phyloP scores from a whole-genome alignment of 129 eudicot genomes.

The Escallonia herrerae region DNA sequence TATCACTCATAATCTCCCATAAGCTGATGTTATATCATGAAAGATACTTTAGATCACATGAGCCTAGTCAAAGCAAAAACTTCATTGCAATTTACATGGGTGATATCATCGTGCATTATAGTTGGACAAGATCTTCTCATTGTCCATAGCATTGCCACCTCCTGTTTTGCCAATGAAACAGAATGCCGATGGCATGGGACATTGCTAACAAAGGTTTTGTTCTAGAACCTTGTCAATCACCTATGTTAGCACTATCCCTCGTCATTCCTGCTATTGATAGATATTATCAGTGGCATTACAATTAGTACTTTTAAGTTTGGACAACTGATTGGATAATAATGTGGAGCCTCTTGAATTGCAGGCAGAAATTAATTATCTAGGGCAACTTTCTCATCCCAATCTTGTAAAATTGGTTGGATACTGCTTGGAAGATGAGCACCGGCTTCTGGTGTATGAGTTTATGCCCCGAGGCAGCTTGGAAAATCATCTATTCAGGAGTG shows the following conservation, averaged over 20 bases:
- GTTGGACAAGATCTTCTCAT: too few relatives aligned
- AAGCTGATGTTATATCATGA: too few relatives aligned
- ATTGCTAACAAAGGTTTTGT: not conserved
- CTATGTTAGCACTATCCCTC: too few relatives aligned
- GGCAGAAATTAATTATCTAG: slow-evolving; percentile 33
- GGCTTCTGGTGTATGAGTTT: slow-evolving; percentile 40
- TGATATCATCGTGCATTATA: too few relatives aligned
- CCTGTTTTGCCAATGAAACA: too few relatives aligned
- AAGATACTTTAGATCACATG: too few relatives aligned
- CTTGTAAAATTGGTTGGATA: slow-evolving; percentile 37
- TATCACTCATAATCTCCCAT: too few relatives aligned
- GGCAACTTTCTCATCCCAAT: slow-evolving; percentile 33
- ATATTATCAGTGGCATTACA: not conserved
- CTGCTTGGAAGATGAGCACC: slow-evolving; percentile 37
- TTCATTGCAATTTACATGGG: not conserved
- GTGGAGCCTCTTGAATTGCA: slow-evolving; percentile 3
- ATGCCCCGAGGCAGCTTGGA: slow-evolving; percentile 45
- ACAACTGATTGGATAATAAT: slow-evolving; percentile 3
- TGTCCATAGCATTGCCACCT: too few relatives aligned
- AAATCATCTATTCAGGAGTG: slow-evolving; percentile 44
- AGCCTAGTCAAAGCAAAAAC: not conserved
- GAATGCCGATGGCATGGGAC: too few relatives aligned
- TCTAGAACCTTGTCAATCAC: not conserved
- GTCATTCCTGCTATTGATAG: not conserved
- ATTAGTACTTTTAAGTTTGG: not conserved